These are phyloP conservation scores for Alternaria tenuissima DNA, from an alignment of 2,329 filamentous ascomycete genomes.

Conservation along the genomic window DNA sequence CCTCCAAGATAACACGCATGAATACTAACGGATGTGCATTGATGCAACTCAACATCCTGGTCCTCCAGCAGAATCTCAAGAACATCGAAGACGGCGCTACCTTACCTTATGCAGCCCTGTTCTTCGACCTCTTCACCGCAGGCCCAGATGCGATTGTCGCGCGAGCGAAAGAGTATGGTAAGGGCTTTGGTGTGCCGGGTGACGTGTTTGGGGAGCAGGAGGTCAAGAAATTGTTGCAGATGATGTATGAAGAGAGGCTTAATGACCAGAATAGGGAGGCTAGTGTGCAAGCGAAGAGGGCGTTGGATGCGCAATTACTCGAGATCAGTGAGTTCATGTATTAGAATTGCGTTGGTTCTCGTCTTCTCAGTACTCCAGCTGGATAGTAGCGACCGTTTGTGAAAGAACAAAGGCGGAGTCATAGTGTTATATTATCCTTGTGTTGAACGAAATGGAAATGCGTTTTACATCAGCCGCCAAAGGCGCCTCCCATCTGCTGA, in stretches of 20 bases:
- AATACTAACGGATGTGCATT: conserved; percentile 83
- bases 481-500: not conserved
- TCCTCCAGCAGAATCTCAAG: conserved; percentile 95
- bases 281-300: conserved; percentile 68
- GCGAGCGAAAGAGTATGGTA: conserved; percentile 62
- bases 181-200: conserved; percentile 34
- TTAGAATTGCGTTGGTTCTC: conserved; percentile 13
- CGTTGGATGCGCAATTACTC: conserved; percentile 74
- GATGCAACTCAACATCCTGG: conserved; percentile 92
- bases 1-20: conserved; percentile 78
- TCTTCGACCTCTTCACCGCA: conserved; percentile 72
- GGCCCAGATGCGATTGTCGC: conserved; percentile 72
- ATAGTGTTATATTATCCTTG: not conserved
- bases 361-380: not conserved
- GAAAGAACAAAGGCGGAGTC: not conserved
- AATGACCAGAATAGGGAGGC: conserved; percentile 73
- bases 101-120: conserved; percentile 69
- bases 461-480: not conserved
- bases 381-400: not conserved
- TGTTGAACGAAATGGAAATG: not conserved
- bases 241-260: conserved; percentile 59
- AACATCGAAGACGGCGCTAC: conserved; percentile 80
- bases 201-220: conserved; percentile 50
- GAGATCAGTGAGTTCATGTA: conserved; percentile 76
- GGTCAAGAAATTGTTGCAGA: conserved; percentile 53